Evolutionary conservation across 2,329 filamentous ascomycete species (phyloP).

Genomic region (Boeremia lycopersici): DNA sequence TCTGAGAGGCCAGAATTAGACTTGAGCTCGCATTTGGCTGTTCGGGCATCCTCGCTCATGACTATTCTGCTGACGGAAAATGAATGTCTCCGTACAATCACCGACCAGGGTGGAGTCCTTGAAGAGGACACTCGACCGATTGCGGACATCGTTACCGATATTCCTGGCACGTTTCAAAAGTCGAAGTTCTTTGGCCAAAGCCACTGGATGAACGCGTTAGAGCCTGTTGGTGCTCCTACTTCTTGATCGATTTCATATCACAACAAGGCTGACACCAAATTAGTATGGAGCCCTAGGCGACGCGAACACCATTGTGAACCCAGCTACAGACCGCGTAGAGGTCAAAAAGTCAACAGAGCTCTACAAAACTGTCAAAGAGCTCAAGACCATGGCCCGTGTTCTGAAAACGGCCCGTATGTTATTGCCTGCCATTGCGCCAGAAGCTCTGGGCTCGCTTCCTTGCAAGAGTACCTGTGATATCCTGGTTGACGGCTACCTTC

Average conservation of each 20-base stretch:
- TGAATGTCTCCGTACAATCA: not conserved
- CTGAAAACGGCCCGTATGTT: slow-evolving; percentile 55
- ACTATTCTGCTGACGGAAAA: slow-evolving; percentile 6
- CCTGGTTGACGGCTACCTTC: slow-evolving; percentile 58
- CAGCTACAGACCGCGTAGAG: slow-evolving; percentile 46
- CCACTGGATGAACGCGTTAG: slow-evolving; percentile 52
- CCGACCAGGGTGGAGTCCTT: not conserved
- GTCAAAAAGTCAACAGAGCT: slow-evolving; percentile 33
- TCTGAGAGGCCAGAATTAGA: not conserved
- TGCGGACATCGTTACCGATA: slow-evolving; percentile 4
- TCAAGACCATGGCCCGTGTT: slow-evolving; percentile 59
- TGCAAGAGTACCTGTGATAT: slow-evolving; percentile 51
- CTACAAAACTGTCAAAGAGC: slow-evolving; percentile 38
- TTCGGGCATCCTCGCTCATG: slow-evolving; percentile 7
- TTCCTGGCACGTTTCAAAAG: slow-evolving; percentile 50
- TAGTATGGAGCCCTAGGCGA: slow-evolving; percentile 29
- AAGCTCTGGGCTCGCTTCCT: slow-evolving; percentile 54
- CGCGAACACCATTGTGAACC: slow-evolving; percentile 40
- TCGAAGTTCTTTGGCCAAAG: slow-evolving; percentile 62
- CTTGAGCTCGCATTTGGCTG: not conserved
- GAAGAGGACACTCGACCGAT: not conserved
- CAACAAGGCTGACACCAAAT: not conserved
- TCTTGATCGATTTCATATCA: not conserved
- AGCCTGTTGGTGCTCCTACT: slow-evolving; percentile 34
- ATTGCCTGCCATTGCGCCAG: slow-evolving; percentile 52